Evolutionary conservation across 768 basidiomycete species (phyloP).

Genomic region (Pulveroboletus frians): DNA sequence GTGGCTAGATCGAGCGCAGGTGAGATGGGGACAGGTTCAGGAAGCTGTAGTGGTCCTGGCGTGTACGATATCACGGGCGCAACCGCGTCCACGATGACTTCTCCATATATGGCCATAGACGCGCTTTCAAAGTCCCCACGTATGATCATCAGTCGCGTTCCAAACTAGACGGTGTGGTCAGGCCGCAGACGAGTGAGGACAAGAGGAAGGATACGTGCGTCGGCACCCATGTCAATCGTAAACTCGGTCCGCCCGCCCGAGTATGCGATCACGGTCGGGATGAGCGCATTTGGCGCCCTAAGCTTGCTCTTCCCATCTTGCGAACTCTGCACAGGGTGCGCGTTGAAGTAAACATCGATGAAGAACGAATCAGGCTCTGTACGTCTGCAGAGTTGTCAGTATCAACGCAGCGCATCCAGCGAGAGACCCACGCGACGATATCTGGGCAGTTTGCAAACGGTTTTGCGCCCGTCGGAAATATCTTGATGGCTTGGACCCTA

Average conservation of each 20-base stretch:
- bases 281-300: slow-evolving; percentile 64
- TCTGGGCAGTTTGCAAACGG: slow-evolving; percentile 61
- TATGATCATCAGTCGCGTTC: slow-evolving; percentile 76
- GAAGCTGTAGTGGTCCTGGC: slow-evolving; percentile 35
- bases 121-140: slow-evolving; percentile 66
- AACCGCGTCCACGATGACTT: slow-evolving; percentile 45
- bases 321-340: slow-evolving; percentile 43
- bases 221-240: slow-evolving; percentile 60
- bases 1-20: slow-evolving; percentile 56
- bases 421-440: slow-evolving; percentile 51
- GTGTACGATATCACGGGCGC: slow-evolving; percentile 37
- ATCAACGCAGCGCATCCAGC: background rate
- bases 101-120: slow-evolving; percentile 41
- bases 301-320: slow-evolving; percentile 52
- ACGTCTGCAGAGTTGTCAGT: slow-evolving; percentile 35
- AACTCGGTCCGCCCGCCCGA: slow-evolving; percentile 65
- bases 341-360: slow-evolving; percentile 72
- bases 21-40: slow-evolving; percentile 39
- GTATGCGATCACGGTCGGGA: slow-evolving; percentile 68
- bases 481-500: slow-evolving; percentile 58
- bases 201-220: slow-evolving; percentile 40
- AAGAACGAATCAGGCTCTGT: slow-evolving; percentile 74
- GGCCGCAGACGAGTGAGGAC: background rate
- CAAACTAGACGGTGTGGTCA: slow-evolving; percentile 40
- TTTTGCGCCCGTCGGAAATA: slow-evolving; percentile 61